Conservation (phyloP, 176 grass and related monocot species). For the Oropetium thomaeum region DNA sequence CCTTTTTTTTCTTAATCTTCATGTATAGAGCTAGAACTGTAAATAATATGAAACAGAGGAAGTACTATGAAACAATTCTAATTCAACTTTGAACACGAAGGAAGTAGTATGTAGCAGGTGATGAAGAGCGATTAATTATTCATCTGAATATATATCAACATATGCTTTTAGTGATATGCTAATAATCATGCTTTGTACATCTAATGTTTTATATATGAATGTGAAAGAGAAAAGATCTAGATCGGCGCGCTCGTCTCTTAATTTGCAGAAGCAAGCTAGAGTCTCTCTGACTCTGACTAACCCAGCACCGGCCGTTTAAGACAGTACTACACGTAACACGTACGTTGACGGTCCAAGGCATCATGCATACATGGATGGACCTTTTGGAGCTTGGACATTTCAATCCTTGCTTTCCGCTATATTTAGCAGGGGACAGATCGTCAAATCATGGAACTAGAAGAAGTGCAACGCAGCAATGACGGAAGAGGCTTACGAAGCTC, state of each 20-base stretch:
- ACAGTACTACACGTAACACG: not conserved
- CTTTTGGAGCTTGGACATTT: not conserved
- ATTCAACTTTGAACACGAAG: no score
- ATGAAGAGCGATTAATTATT: not conserved
- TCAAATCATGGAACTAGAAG: not conserved
- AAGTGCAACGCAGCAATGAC: not conserved
- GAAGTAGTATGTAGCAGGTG: no score
- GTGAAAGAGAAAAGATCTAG: not conserved
- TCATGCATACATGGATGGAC: not conserved
- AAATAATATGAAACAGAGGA: no score
- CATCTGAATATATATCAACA: not conserved
- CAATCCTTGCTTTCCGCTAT: not conserved
- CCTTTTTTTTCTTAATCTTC: no score
- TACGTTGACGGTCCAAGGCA: not conserved
- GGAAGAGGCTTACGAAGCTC: no score
- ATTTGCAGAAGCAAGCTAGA: not conserved
- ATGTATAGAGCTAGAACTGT: no score
- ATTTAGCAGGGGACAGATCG: not conserved
- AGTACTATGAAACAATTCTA: no score
- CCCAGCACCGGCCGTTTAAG: not conserved
- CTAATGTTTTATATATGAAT: not conserved
- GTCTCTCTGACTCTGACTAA: not conserved
- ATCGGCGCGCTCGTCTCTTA: not conserved
- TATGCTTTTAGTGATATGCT: not conserved
- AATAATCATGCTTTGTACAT: not conserved